These are phyloP conservation scores for Rhizopus delemar DNA, from an alignment of 371 early-diverging fungal genomes.

Conservation along the genomic window DNA sequence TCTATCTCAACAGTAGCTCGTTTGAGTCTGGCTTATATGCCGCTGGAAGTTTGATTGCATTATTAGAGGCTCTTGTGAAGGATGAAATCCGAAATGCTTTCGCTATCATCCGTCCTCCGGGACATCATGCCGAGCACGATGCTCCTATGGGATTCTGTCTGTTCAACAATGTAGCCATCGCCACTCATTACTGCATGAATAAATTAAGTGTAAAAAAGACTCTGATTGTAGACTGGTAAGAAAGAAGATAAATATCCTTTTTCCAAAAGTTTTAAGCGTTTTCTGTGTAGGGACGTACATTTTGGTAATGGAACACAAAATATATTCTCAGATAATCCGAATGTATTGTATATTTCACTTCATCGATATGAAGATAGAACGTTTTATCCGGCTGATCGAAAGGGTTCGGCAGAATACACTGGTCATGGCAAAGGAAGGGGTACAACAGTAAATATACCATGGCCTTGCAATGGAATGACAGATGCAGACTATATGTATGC, in stretches of 20 bases:
- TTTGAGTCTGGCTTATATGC: constrained; percentile 64
- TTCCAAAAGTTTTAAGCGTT: too few relatives aligned
- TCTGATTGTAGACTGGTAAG: constrained; percentile 87
- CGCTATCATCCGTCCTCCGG: constrained; percentile 86
- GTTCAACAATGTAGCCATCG: constrained; percentile 87
- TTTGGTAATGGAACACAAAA: constrained; percentile 93
- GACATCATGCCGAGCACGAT: constrained; percentile 86
- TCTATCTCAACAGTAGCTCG: constrained; percentile 72
- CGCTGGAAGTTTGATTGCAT: constrained; percentile 76
- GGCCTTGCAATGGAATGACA: constrained; percentile 75
- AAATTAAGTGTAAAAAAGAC: constrained; percentile 58
- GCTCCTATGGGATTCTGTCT: constrained; percentile 84
- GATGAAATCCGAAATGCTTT: constrained; percentile 75
- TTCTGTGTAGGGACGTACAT: constrained; percentile 79
- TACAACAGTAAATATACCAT: constrained; percentile 89
- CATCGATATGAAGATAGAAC: constrained; percentile 80
- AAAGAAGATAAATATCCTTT: too few relatives aligned
- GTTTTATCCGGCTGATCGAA: constrained; percentile 75
- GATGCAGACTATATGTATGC: constrained; percentile 88
- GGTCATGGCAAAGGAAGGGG: constrained; percentile 70
- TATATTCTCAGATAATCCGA: constrained; percentile 72
- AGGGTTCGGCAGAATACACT: constrained; percentile 55
- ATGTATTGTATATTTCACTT: constrained; percentile 82
- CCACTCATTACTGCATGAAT: constrained; percentile 59
- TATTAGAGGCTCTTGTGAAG: constrained; percentile 66